Evolutionary conservation across 306 rosid genomes (phyloP), one percentile per base, ranked within the genome.

Genomic region (Datisca glomerata): DNA sequence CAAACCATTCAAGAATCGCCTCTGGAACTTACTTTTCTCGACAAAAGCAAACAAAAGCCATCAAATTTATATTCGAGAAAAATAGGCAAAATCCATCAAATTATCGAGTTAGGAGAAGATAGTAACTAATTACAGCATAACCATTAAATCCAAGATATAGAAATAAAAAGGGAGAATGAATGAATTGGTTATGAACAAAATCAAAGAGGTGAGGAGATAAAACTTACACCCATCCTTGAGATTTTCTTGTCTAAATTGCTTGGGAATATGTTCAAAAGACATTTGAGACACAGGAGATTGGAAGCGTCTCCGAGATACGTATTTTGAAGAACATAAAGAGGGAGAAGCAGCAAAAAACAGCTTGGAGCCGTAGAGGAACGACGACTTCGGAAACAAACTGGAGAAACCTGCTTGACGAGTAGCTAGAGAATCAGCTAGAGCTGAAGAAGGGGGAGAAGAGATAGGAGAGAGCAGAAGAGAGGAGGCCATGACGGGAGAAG

Each of bases 201-300:
- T 27, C 22, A 5, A 42, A 19, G 18, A 23, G 45, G 24, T 24
- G 20, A 22, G 32, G 29, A 8, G 31, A 22, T 14, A 8, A 55
- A 23, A 68, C 95, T 78, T 32, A 89, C 98, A 64, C 51, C 93
- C 98, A 64, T 80, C 96, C 24, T 65, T 76, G 60, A 89, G 94
- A 62, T 89, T 89, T 54, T 77, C 81, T 64, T 69, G 49, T 51
- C 81, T 51, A 73, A 89, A 84, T 66, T 89, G 69, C 54, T 78
- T 77, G 31, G 98, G 98, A 38, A 89, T 61, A 56, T 66, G 64
- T 61, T 75, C 70, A 51, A 79, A 59, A 25, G 97, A 78, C 61
- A 32, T 70, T 59, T 32, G 65, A 11, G 68, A 68, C 5, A 45
- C 50, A 13, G 68, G 65, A 18, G 73, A 45, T 12, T 25, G 49